Evolutionary conservation across 2,329 filamentous ascomycete species (phyloP), one percentile per base, ranked within the genome.

Genomic region (Pestalotiopsis sp.): DNA sequence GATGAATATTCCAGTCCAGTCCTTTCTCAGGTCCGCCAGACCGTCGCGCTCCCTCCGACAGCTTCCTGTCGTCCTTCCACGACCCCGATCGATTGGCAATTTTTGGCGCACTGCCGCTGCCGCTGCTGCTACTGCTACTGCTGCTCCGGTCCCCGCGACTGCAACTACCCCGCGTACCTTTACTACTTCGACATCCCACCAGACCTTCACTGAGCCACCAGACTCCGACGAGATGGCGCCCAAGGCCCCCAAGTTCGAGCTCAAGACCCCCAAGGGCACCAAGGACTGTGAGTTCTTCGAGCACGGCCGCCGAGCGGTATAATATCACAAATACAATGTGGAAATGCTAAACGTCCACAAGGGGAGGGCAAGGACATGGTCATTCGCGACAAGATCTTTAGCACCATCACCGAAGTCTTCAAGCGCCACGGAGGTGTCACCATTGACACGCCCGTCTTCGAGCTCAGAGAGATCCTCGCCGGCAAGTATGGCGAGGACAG

Each of bases 181-280:
- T 57, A 64, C 65, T 26, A 39, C n/a, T 11, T 52, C 66, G 22
- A 59, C 44, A 60, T 22, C 55, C 64, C 60, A 60, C 59, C 66
- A 17, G 30, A 63, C n/a, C 65, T 57, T 24, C 24, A 52, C 35
- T 24, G 38, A 61, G 35, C 14, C 65, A 35, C 39, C 59, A 20
- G 65, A 69, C 13, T 35, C 69, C 69, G 62, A 67, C 68, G 60
- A 65, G 66, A 81, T 81, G 79, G 75, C 80, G 65, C 77, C 80
- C 48, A 84, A 84, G 72, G 74, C 71, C 60, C 78, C 78, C 68
- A 85, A 85, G 71, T 90, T 92, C 80, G 89, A 90, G 80, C 86
- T 97, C 78, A 97, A 97, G 85, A 93, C 91, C 76, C 93, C 94
- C 70, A 97, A 97, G 86, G 94, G 94, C 73, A 97, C 94, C 72